phyloP scores from a whole-genome alignment of 2,329 filamentous ascomycete species.

The Cladosporium sphaerospermum region DNA sequence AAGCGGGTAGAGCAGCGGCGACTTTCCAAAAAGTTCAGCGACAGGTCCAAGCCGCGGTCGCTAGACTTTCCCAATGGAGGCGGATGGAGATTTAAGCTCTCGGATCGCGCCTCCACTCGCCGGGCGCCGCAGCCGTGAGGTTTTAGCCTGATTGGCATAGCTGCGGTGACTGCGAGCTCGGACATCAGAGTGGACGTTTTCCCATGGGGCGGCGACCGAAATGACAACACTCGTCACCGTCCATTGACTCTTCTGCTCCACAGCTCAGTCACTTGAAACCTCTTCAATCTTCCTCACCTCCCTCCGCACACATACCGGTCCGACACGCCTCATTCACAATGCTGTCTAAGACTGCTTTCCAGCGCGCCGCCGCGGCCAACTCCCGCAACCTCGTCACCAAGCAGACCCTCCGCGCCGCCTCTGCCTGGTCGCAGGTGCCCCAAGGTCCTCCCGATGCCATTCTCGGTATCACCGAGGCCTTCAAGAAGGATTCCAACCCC shows the following conservation, averaged over 20 bases:
- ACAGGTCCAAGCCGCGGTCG: background rate
- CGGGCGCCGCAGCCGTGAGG: background rate
- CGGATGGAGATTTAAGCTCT: too few relatives aligned
- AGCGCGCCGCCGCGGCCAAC: slow-evolving; percentile 24
- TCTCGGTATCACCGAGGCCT: slow-evolving; percentile 89
- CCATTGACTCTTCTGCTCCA: slow-evolving; percentile 10
- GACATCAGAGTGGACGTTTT: background rate
- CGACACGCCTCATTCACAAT: slow-evolving; percentile 14
- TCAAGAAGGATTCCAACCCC: slow-evolving; percentile 71
- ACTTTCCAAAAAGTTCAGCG: slow-evolving; percentile 11
- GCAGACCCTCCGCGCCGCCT: slow-evolving; percentile 55
- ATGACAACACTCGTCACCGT: background rate
- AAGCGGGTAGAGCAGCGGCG: background rate
- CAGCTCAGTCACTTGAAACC: background rate
- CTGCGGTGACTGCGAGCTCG: background rate
- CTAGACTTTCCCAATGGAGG: background rate
- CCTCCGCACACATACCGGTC: background rate
- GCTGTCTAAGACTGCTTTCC: slow-evolving; percentile 26
- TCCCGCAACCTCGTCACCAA: slow-evolving; percentile 20
- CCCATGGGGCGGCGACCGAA: background rate
- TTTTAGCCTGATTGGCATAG: background rate
- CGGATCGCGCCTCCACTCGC: too few relatives aligned
- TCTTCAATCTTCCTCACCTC: background rate
- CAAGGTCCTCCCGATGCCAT: slow-evolving; percentile 86
- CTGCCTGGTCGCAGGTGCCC: slow-evolving; percentile 83